Conservation (phyloP, 768 basidiomycete genomes). For the Sporobolomyces pararoseus region DNA sequence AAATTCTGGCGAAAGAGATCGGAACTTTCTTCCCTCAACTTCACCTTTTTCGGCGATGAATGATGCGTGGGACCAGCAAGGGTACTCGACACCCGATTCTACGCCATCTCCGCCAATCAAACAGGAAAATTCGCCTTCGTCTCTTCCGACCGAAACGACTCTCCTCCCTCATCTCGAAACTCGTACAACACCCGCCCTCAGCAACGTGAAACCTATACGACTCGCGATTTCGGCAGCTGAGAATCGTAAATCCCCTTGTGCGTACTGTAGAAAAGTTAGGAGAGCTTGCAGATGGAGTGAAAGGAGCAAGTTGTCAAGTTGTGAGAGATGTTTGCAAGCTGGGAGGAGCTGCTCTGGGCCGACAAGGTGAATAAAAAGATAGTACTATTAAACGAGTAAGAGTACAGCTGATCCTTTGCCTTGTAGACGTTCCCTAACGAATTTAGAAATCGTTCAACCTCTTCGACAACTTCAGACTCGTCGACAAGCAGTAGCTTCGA, state of each 20-base stretch:
- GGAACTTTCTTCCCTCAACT: too few species aligned
- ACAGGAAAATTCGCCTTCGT: too few species aligned
- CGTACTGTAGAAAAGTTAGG: conserved; percentile 1
- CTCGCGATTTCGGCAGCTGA: too few species aligned
- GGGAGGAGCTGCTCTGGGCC: neutral
- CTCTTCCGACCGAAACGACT: too few species aligned
- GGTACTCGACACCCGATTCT: too few species aligned
- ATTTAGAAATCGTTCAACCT: neutral
- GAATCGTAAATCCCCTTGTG: conserved; percentile 1
- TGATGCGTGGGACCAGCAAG: too few species aligned
- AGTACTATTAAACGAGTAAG: too few species aligned
- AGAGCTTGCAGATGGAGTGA: conserved; percentile 10
- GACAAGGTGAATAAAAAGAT: neutral
- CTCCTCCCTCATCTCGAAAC: neutral
- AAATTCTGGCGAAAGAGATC: too few species aligned
- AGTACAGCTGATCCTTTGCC: neutral
- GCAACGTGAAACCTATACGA: neutral
- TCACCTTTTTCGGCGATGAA: too few species aligned
- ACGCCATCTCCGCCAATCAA: too few species aligned
- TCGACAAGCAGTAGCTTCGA: neutral
- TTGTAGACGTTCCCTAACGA: neutral
- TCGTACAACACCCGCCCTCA: too few species aligned
- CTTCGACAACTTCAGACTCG: neutral
- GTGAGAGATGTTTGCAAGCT: neutral
- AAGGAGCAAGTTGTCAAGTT: neutral